Conservation (phyloP, 345 rosid species). For the Pistacia integerrima region DNA sequence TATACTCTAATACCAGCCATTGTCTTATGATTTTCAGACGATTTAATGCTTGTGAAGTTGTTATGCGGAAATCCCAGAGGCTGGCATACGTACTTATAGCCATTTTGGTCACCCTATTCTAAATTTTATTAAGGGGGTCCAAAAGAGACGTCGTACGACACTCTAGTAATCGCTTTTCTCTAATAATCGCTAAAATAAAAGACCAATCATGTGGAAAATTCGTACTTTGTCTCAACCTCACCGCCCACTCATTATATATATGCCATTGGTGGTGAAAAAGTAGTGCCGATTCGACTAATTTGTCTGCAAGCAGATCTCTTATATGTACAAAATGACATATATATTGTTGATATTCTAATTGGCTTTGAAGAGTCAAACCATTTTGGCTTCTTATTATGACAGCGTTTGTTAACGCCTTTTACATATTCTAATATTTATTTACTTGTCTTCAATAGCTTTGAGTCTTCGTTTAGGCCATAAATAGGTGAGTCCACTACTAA, state of each 20-base stretch:
- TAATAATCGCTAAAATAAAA: too few relatives aligned
- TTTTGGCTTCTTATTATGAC: neutral
- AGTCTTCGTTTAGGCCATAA: too few relatives aligned
- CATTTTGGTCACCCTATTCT: too few relatives aligned
- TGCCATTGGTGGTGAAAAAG: neutral
- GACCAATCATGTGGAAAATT: neutral
- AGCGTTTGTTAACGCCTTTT: neutral
- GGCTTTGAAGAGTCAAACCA: neutral
- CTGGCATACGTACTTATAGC: neutral
- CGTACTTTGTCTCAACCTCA: neutral
- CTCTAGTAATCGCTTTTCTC: too few relatives aligned
- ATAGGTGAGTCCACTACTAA: too few relatives aligned
- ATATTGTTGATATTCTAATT: neutral
- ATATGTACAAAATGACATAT: too few relatives aligned
- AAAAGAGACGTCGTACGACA: too few relatives aligned
- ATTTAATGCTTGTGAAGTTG: neutral
- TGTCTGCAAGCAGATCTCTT: neutral
- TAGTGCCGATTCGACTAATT: neutral
- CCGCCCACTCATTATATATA: neutral
- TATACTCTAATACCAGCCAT: slow-evolving; percentile 21
- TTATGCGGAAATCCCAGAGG: neutral
- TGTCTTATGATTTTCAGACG: neutral
- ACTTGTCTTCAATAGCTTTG: neutral
- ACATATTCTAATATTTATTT: neutral
- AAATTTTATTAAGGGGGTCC: too few relatives aligned